Evolutionary conservation across 164 flowering plant genomes (phyloP).

Genomic region (Vitis amurensis): DNA sequence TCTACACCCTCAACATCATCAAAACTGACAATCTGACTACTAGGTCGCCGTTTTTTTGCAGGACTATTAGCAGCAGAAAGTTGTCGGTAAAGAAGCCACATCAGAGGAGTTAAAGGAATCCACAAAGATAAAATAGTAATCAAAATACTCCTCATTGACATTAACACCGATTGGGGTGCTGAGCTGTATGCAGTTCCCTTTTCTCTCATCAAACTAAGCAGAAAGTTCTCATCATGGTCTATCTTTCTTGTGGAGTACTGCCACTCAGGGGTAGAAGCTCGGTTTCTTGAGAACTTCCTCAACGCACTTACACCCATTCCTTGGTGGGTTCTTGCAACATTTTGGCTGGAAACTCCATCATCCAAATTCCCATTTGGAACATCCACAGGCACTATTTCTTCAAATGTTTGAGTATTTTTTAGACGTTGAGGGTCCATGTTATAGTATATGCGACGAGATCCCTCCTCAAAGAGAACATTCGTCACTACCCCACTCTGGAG

Average conservation of each 20-base stretch:
- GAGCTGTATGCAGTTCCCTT: conserved; percentile 76
- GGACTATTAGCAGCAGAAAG: conserved; percentile 80
- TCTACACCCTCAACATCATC: conserved; percentile 98
- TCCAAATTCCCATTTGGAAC: conserved; percentile 23
- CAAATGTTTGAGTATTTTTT: conserved; percentile 20
- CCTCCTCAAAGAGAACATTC: conserved; percentile 83
- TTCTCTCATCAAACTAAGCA: conserved; percentile 85
- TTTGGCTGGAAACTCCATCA: conserved; percentile 18
- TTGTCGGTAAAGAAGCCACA: conserved; percentile 96
- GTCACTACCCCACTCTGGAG: conserved; percentile 67
- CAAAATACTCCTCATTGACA: conserved; percentile 61
- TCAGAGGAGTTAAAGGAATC: conserved; percentile 89
- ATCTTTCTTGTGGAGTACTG: conserved; percentile 85
- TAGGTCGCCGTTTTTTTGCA: conserved; percentile 71
- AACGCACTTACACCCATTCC: conserved; percentile 17
- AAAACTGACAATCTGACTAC: conserved; percentile 61
- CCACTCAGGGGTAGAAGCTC: conserved; percentile 57
- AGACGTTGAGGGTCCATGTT: conserved; percentile 30
- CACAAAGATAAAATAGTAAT: conserved; percentile 77
- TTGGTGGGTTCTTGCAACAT: conserved; percentile 1
- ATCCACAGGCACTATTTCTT: conserved; percentile 18
- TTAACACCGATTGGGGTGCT: conserved; percentile 75
- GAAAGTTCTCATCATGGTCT: conserved; percentile 86
- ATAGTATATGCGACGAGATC: conserved; percentile 78
- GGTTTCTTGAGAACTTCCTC: conserved; percentile 28